These are phyloP conservation scores for Fusarium mexicanum DNA, from an alignment of 2,329 filamentous ascomycete species.

Conservation along the genomic window DNA sequence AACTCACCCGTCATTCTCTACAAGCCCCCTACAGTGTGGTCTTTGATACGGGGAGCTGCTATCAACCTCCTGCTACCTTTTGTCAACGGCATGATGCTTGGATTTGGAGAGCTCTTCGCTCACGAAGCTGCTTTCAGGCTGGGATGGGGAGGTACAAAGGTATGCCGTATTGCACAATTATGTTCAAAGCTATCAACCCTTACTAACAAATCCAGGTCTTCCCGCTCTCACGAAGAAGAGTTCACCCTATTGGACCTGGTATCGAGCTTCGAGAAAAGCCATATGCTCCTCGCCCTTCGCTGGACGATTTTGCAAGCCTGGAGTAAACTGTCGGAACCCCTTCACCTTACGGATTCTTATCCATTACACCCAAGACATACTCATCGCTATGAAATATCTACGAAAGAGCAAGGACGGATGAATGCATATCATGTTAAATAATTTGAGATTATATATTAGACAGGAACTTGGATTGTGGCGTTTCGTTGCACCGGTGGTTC, in stretches of 20 bases:
- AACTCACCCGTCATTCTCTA: constrained; percentile 83
- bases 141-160: constrained; percentile 95
- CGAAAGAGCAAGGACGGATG: constrained; percentile 15
- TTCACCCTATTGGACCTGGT: constrained; percentile 79
- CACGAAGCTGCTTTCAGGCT: constrained; percentile 94
- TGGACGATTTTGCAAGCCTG: constrained; percentile 74
- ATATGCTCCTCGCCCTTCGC: constrained; percentile 60
- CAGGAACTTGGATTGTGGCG: constrained; percentile 28
- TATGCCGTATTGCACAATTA: constrained; percentile 48
- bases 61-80: constrained; percentile 98
- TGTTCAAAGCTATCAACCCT: not conserved
- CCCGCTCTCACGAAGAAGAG: constrained; percentile 67
- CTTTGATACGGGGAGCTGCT: constrained; percentile 83
- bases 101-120: constrained; percentile 95
- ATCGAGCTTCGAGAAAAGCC: constrained; percentile 80
- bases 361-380: not conserved
- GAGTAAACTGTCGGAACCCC: constrained; percentile 58
- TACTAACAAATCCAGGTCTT: constrained; percentile 59
- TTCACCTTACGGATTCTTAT: not conserved
- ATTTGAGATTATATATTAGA: constrained; percentile 41
- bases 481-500: constrained; percentile 17
- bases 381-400: not conserved
- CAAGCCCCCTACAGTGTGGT: constrained; percentile 87
- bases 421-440: constrained; percentile 38
- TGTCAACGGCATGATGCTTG: constrained; percentile 97